Evolutionary conservation across 257 asterid genomes (phyloP).

Genomic region (Ocimum tenuiflorum): DNA sequence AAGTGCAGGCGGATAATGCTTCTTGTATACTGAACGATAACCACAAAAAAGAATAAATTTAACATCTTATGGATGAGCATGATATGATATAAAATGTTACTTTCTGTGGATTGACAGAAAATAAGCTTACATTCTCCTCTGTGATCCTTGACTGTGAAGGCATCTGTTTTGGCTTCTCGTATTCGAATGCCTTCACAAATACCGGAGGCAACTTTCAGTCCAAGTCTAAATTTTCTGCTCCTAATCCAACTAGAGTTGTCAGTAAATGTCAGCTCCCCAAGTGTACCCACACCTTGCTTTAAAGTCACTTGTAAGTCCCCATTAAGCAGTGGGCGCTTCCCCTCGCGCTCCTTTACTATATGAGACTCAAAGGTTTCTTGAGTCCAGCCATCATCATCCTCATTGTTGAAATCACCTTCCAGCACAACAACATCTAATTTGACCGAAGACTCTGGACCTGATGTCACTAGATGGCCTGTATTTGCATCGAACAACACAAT

Average conservation of each 20-base stretch:
- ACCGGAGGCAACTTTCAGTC: conserved; percentile 67
- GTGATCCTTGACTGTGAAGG: conserved; percentile 96
- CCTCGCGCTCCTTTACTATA: conserved; percentile 83
- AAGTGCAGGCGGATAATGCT: conserved; percentile 92
- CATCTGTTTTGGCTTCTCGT: conserved; percentile 93
- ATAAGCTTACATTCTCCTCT: conserved; percentile 88
- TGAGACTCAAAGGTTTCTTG: conserved; percentile 79
- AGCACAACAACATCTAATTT: conserved; percentile 72
- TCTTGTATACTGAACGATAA: conserved; percentile 70
- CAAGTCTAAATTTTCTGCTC: conserved; percentile 89
- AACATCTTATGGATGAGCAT: conserved; percentile 3
- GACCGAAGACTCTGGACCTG: conserved; percentile 71
- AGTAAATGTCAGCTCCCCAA: conserved; percentile 82
- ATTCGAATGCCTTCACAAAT: conserved; percentile 52
- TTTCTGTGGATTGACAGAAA: neutral
- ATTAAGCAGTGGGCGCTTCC: conserved; percentile 81
- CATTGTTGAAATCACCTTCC: conserved; percentile 86
- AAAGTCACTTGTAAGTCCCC: conserved; percentile 79
- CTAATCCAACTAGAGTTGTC: conserved; percentile 99
- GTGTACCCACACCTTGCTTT: conserved; percentile 83
- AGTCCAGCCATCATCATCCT: conserved; percentile 82
- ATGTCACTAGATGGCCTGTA: conserved; percentile 56
- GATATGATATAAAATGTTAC: neutral
- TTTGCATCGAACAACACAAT: conserved; percentile 65
- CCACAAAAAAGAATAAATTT: conserved; percentile 8